Conservation (phyloP, 345 rosid species). For the Odontarrhena argentea region DNA sequence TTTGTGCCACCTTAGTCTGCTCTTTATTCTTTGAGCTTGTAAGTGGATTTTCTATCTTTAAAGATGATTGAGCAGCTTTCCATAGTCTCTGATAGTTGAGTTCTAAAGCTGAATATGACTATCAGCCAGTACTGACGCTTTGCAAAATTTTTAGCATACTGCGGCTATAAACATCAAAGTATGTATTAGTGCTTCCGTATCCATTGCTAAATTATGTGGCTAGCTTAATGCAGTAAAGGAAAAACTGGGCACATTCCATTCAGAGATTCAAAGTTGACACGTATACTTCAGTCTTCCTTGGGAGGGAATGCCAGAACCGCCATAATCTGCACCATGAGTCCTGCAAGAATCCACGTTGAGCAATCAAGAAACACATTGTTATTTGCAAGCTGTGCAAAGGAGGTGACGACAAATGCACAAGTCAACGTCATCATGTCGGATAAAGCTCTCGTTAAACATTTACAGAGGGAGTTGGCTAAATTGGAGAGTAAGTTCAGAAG, state of each 20-base stretch:
- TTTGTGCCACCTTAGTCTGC: constrained; percentile 20
- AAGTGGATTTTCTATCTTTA: background rate
- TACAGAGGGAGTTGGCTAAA: constrained; percentile 89
- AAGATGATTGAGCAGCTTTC: constrained; percentile 9
- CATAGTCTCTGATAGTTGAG: constrained; percentile 8
- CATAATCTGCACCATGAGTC: constrained; percentile 91
- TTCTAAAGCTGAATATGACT: constrained; percentile 17
- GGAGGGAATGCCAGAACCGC: constrained; percentile 95
- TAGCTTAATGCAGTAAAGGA: constrained; percentile 79
- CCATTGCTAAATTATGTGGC: constrained; percentile 32
- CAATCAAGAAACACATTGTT: constrained; percentile 91
- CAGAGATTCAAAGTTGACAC: constrained; percentile 93
- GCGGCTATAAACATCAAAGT: constrained; percentile 13
- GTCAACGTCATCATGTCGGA: constrained; percentile 87
- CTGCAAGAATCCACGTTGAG: constrained; percentile 89
- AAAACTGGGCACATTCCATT: constrained; percentile 87
- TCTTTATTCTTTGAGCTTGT: constrained; percentile 21
- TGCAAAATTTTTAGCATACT: constrained; percentile 15
- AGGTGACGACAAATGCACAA: constrained; percentile 85
- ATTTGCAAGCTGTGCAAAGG: constrained; percentile 96
- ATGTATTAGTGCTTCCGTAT: constrained; percentile 18
- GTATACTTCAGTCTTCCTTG: constrained; percentile 88
- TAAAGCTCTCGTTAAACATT: constrained; percentile 83
- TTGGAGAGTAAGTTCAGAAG: constrained; percentile 70
- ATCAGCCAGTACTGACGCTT: background rate